Conservation (phyloP, 169 alveolate species). For the Babesia bovis region DNA sequence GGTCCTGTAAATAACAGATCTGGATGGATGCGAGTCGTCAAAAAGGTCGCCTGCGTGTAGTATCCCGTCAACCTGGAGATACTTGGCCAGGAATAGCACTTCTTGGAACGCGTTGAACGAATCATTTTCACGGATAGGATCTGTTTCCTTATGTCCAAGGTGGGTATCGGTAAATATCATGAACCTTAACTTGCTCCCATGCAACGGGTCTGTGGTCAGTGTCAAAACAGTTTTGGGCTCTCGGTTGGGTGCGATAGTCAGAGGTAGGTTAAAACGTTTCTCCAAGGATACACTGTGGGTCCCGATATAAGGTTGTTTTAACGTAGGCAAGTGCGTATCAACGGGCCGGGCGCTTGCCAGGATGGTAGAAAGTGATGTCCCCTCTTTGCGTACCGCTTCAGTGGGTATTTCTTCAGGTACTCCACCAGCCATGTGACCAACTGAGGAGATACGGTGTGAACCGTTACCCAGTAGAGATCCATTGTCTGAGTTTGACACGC, state of each 20-base stretch:
- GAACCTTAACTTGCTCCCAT: constrained; percentile 77
- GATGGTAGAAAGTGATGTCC: neutral
- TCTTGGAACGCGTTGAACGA: constrained; percentile 92
- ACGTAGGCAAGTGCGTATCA: neutral
- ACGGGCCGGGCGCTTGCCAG: neutral
- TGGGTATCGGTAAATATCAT: constrained; percentile 94
- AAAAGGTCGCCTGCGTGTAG: constrained; percentile 94
- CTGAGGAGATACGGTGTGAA: neutral
- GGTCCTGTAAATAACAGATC: constrained; percentile 70
- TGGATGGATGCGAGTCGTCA: constrained; percentile 91
- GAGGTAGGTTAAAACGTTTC: neutral
- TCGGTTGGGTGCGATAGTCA: neutral
- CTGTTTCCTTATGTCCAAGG: constrained; percentile 92
- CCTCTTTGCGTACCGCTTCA: neutral
- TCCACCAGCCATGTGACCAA: neutral
- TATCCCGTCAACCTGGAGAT: constrained; percentile 86
- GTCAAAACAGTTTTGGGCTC: neutral
- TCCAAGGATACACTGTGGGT: neutral
- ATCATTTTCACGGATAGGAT: constrained; percentile 84
- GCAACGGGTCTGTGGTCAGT: constrained; percentile 11
- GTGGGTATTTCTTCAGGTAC: neutral
- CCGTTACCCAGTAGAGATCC: neutral
- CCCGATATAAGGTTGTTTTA: neutral
- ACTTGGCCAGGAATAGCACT: constrained; percentile 85
- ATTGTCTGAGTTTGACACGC: neutral